Evolutionary conservation across 2,329 filamentous ascomycete species (phyloP).

Genomic region (Dactylonectria estremocensis): DNA sequence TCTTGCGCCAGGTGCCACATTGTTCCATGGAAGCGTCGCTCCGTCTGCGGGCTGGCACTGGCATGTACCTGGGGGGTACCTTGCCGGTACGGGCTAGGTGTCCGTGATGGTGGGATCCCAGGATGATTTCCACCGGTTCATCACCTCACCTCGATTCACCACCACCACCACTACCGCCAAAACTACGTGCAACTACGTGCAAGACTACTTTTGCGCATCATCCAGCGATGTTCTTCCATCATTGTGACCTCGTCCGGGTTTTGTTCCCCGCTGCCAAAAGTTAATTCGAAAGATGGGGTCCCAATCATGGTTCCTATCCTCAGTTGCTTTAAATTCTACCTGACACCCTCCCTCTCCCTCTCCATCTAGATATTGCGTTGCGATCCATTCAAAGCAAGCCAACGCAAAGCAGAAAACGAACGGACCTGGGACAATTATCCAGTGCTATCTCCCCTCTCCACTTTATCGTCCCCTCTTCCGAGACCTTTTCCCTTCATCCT

Average conservation of each 20-base stretch:
- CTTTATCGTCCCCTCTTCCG: constrained; percentile 35
- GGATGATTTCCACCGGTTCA: constrained; percentile 12
- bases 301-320: background rate
- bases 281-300: constrained; percentile 26
- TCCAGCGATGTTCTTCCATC: constrained; percentile 25
- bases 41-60: constrained; percentile 3
- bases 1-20: constrained; percentile 18
- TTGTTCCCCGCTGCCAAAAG: constrained; percentile 19
- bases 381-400: background rate
- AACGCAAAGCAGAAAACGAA: constrained; percentile 22
- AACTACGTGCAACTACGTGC: too few relatives aligned
- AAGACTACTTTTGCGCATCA: constrained; percentile 21
- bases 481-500: constrained; percentile 22
- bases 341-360: background rate
- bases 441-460: constrained; percentile 39
- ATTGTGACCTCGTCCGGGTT: constrained; percentile 15
- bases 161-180: constrained; percentile 4
- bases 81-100: background rate
- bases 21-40: constrained; percentile 15
- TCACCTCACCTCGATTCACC: constrained; percentile 12
- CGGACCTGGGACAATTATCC: constrained; percentile 30
- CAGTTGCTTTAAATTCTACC: background rate
- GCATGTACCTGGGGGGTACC: background rate
- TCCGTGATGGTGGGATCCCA: background rate
- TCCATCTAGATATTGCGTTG: background rate